Base-by-base conservation (phyloP, 495 filamentous ascomycete species). In the Xylaria sp. region DNA sequence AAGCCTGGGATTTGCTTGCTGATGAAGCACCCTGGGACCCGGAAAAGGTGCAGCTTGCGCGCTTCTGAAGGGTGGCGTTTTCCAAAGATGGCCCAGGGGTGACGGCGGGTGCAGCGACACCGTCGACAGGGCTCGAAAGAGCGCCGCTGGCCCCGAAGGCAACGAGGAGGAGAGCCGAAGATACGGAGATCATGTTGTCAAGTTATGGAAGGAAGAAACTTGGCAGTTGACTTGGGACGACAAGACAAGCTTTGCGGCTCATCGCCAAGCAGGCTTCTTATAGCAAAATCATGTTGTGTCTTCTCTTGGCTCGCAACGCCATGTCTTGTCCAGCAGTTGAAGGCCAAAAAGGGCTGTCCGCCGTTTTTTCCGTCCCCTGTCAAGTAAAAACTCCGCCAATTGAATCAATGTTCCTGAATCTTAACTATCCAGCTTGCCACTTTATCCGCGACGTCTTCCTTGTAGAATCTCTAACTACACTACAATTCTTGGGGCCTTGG, bases 51-150 rank as follows among this genome's bases (percentile, higher is more conserved):
- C 85, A 87, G 24, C 61, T 63, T 8, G 37, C 61, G 4, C 61
- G 61, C 40, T 63, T 63, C 61, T 63, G 61, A 24, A 63, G 61
- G 12, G 21, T 26, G 52, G 21, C 12, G 14, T 29, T 53, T 8
- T 44, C 40, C 12, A 63, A 11, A 63, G 61, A 63, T 24, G 61
- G 61, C 3, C 1, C 61, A 48, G 52, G 43, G 33, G 53, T 61
- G 17, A 64, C 19, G 48, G 43, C 62, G 68, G 70, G 19, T 71
- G 74, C 43, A 50, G 71, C 68, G 37, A 57, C 17, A 4, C n/a
- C 50, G 50, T 7, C 50, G 17, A 85, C 87, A 72, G 81, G 88
- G 7, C 78, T 88, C 68, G 85, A 67, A 46, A 74, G 76, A 14
- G 70, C 77, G 15, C 74, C 70, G 15, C 40, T 78, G 46, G 69